phyloP scores from a whole-genome alignment of 257 asterid genomes.

The Nicotiana obtusifolia region DNA sequence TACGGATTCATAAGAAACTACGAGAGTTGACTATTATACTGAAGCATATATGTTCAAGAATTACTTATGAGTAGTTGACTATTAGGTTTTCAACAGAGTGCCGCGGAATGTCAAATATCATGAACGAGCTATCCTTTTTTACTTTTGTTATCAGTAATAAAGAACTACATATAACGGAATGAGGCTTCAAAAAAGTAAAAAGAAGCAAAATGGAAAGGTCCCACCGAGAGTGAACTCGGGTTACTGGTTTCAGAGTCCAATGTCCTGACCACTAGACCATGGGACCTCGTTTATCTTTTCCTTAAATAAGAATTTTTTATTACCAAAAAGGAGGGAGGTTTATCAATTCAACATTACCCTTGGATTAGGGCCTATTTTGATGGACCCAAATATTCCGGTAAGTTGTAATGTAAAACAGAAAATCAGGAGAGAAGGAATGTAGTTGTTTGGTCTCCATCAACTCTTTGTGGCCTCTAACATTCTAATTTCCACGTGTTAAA shows the following conservation, averaged over 20 bases:
- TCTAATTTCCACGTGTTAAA: neutral
- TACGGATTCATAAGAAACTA: neutral
- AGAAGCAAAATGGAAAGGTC: neutral
- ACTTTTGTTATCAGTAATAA: too few relatives aligned
- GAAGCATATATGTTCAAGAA: neutral
- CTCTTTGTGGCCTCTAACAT: neutral
- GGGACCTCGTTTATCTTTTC: neutral
- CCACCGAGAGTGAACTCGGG: slow-evolving; percentile 39
- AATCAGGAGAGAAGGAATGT: neutral
- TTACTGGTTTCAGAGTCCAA: slow-evolving; percentile 50
- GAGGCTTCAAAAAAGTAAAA: neutral
- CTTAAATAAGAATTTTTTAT: neutral
- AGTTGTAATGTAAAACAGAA: neutral
- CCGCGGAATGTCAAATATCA: too few relatives aligned
- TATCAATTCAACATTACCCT: neutral
- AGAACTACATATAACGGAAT: neutral
- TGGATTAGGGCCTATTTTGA: neutral
- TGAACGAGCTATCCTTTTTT: too few relatives aligned
- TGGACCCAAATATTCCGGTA: neutral
- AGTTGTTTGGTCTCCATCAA: slow-evolving; percentile 3
- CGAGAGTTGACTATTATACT: neutral
- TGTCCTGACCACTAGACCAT: slow-evolving; percentile 46
- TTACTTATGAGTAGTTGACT: neutral
- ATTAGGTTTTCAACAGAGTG: too few relatives aligned
- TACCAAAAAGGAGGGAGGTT: neutral